Conservation (phyloP, 2,329 filamentous ascomycete genomes). For the Nectriaceae sp. region DNA sequence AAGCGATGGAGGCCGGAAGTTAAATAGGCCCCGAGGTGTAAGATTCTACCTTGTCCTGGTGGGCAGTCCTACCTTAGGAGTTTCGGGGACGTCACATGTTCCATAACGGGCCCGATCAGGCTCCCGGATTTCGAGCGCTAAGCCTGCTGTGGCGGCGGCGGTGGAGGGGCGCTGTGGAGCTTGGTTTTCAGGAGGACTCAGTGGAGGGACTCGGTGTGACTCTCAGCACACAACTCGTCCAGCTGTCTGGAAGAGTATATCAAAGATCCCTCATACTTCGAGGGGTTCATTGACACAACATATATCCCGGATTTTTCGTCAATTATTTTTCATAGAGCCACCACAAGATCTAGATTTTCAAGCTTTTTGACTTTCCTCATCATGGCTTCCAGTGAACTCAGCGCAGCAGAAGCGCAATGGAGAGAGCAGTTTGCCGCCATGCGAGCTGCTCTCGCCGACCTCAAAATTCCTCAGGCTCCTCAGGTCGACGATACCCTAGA, state of each 20-base stretch:
- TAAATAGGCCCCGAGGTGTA: neutral
- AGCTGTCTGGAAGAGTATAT: neutral
- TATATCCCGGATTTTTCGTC: no score
- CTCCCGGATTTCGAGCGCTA: neutral
- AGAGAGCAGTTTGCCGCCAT: conserved; percentile 82
- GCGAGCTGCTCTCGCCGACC: conserved; percentile 77
- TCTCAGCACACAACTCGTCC: conserved; percentile 6
- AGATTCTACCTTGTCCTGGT: neutral
- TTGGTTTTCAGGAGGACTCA: conserved; percentile 7
- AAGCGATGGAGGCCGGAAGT: neutral
- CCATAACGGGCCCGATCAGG: conserved; percentile 20
- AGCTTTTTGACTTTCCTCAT: no score
- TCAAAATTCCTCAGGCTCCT: conserved; percentile 52
- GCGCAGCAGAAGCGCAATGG: conserved; percentile 66
- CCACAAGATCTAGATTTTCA: no score
- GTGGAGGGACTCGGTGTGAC: conserved; percentile 17
- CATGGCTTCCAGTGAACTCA: conserved; percentile 39
- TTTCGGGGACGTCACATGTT: conserved; percentile 27
- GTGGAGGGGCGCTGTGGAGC: conserved; percentile 18
- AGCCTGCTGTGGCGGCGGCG: conserved; percentile 15
- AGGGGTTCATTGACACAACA: no score
- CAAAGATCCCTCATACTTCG: no score
- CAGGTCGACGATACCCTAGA: conserved; percentile 52
- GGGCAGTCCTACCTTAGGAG: no score
- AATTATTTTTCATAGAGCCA: no score